Conservation (phyloP, 73 alveolate species). For the Paramecium pentaurelia region DNA sequence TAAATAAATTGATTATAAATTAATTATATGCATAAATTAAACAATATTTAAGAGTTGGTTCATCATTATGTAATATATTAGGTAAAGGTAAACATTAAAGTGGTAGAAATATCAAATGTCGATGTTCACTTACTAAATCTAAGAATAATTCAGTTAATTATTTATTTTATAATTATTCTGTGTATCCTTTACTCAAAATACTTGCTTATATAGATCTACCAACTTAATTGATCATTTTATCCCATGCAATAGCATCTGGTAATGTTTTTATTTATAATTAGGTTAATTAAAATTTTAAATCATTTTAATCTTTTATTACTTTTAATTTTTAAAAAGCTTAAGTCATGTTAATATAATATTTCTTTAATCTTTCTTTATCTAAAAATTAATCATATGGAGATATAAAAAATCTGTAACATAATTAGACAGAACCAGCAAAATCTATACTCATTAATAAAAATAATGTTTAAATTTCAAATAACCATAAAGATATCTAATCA, state of each 20-base stretch:
- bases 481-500: conserved; percentile 17
- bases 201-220: neutral
- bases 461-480: neutral
- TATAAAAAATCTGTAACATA: neutral
- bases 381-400: neutral
- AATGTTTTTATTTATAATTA: neutral
- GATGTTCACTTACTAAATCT: neutral
- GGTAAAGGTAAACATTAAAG: neutral
- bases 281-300: neutral
- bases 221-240: neutral
- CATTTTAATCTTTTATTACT: neutral
- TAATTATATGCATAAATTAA: conserved; percentile 14
- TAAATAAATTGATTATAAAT: neutral
- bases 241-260: conserved; percentile 9
- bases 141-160: neutral
- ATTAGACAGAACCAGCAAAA: neutral
- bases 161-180: neutral
- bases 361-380: neutral
- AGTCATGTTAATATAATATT: neutral
- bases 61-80: conserved; percentile 11
- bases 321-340: neutral
- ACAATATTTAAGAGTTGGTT: neutral
- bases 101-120: neutral
- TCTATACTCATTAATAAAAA: neutral
- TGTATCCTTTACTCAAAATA: neutral